Percentiles rank a stretch among this genome's conserved stretches.
phyloP scores from a whole-genome alignment of 177 flowering plant species.

The Tripterygium wilfordii region DNA sequence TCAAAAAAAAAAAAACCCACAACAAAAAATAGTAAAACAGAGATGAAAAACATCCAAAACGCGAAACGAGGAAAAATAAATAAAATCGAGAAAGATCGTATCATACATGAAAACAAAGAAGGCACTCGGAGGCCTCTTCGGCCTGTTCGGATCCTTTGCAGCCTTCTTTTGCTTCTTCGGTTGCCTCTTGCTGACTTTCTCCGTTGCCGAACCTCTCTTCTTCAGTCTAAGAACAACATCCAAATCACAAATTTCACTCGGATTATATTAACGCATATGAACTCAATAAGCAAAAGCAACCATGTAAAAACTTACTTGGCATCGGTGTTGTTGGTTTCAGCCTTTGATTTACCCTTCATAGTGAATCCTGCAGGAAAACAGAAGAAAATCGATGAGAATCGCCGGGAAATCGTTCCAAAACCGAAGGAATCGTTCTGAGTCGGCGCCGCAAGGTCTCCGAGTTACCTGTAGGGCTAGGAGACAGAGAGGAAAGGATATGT shows the following conservation, averaged over 20 bases:
- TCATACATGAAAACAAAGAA: constrained; percentile 70
- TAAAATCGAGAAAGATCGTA: background rate
- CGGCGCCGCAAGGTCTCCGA: constrained; percentile 1
- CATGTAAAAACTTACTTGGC: constrained; percentile 27
- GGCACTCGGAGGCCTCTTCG: constrained; percentile 73
- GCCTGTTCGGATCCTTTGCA: constrained; percentile 69
- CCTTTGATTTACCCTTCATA: constrained; percentile 62
- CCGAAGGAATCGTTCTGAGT: constrained; percentile 6
- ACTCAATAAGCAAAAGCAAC: background rate
- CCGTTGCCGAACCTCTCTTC: constrained; percentile 24
- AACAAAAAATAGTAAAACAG: background rate
- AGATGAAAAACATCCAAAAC: background rate
- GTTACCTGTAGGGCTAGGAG: constrained; percentile 13
- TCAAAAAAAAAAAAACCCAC: background rate
- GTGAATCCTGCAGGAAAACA: constrained; percentile 11
- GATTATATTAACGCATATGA: background rate
- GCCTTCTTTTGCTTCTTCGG: constrained; percentile 23
- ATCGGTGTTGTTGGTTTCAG: constrained; percentile 33
- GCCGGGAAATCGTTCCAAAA: background rate
- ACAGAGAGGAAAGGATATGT: background rate
- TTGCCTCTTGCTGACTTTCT: background rate
- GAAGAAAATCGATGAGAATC: constrained; percentile 13
- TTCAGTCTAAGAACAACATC: constrained; percentile 35
- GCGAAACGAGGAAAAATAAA: background rate
- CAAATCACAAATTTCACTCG: background rate